A percentile compares a stretch with the other conserved stretches of the same genome.
phyloP scores from a whole-genome alignment of 2,329 filamentous ascomycete genomes.

The Zopfia rhizophila region DNA sequence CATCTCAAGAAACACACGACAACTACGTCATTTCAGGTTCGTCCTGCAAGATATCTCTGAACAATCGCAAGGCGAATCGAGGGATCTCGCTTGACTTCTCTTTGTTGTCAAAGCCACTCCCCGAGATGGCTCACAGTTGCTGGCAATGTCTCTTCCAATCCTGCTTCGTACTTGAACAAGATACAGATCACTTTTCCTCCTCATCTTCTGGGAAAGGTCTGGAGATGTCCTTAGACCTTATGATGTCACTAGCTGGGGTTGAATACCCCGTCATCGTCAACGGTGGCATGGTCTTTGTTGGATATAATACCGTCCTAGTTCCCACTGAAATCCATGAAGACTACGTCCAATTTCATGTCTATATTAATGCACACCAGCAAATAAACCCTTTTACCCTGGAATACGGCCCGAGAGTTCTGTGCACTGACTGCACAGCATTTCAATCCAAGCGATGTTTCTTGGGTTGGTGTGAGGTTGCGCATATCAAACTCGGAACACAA shows the following conservation, averaged over 20 bases:
- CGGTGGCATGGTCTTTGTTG: constrained; percentile 2
- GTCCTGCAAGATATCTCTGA: too few relatives aligned
- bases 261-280: constrained; percentile 1
- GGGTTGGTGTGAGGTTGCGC: constrained; percentile 2
- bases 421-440: background rate
- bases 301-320: constrained; percentile 3
- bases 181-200: too few relatives aligned
- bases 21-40: too few relatives aligned
- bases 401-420: background rate
- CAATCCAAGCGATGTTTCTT: constrained; percentile 4
- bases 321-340: background rate
- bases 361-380: background rate
- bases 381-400: constrained; percentile 6
- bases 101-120: background rate
- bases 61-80: too few relatives aligned
- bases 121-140: background rate
- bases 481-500: constrained; percentile 4
- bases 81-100: too few relatives aligned
- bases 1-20: background rate
- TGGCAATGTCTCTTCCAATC: constrained; percentile 2
- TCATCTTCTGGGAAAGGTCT: background rate
- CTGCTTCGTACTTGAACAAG: background rate
- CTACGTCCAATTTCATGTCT: constrained; percentile 4
- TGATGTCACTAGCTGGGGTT: background rate
- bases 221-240: constrained; percentile 5